A percentile compares a stretch with the other conserved stretches of the same genome.
These are phyloP conservation scores for Colletotrichum noveboracense DNA, from an alignment of 2,329 filamentous ascomycete genomes.

Conservation along the genomic window DNA sequence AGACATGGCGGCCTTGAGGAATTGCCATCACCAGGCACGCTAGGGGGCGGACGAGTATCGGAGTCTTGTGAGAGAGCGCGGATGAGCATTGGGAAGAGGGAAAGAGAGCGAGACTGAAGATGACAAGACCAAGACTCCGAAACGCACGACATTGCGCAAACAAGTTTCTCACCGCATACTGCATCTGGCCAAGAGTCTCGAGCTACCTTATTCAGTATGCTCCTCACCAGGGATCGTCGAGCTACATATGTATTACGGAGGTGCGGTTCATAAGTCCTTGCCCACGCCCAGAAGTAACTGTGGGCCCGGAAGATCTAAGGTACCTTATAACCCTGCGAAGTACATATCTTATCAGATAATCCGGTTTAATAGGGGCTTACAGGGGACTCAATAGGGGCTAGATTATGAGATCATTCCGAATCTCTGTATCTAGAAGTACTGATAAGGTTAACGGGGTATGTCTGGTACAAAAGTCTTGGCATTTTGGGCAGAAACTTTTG, in stretches of 20 bases:
- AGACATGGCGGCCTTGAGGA: not conserved
- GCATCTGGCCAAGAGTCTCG: not conserved
- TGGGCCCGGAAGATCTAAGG: no score
- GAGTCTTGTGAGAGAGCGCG: not conserved
- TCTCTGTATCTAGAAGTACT: no score
- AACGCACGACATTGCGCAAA: not conserved
- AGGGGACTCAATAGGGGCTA: no score
- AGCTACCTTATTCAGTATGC: not conserved
- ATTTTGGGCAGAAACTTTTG: no score
- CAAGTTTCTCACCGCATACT: not conserved
- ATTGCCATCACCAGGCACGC: constrained; percentile 11
- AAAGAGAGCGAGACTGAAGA: not conserved
- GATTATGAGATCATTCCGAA: no score
- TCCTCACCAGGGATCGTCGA: not conserved
- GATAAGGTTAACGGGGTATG: no score
- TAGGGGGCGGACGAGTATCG: not conserved
- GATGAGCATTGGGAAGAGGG: not conserved
- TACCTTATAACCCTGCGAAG: no score
- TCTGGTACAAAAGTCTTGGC: no score
- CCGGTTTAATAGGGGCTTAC: no score
- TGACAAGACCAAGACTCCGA: not conserved
- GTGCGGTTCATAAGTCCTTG: no score
- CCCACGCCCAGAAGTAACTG: no score
- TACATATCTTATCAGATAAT: no score
- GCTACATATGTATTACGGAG: not conserved